Evolutionary conservation across 2,329 filamentous ascomycete genomes (phyloP), one percentile per base, ranked within the genome.

Genomic region (Fusarium sp.): DNA sequence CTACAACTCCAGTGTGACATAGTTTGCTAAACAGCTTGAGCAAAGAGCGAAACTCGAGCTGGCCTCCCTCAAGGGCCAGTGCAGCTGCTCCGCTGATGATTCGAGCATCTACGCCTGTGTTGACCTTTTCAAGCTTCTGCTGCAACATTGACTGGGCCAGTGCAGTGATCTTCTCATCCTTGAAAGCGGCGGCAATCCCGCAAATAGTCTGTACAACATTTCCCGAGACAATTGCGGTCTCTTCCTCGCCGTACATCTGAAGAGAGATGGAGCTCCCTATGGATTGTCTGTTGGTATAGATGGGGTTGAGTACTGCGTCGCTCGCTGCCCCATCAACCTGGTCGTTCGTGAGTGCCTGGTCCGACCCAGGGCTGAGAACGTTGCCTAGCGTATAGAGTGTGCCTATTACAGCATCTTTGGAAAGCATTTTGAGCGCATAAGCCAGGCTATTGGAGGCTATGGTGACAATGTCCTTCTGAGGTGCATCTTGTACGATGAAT

Each of bases 321-420:
- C 78, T 77, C 55, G 72, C 74, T 17, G 67, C 68, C 32, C 78
- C 79, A 58, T 82, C 82, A 32, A 75, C 66, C 29, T 76, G 74
- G 5, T 83, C 83, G 64, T 88, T 86, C 29, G 80, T 79, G 49
- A 83, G 78, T 39, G 77, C 79, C 37, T 80, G 77, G 53, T 84
- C 85, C 13, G 82, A 81, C 42, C 85, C 87, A 6, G 92, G 88
- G 67, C 93, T 97, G 13, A 99, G 82, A 4, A 97, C 90, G 72
- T 99, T 99, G 17, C 95, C 95, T n/a, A 99, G 82, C 1, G 93
- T 95, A 76, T 99, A 99, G 9, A 99, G 80, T 1, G 93, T 98
- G 6, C 93, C 96, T 65, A 99, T 98, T 32, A 97, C 85, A 32
- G 93, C 89, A 78, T 99, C 95, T 68, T 96, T 91, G 2, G 95